phyloP scores from a whole-genome alignment of 352 stramenopile species.

The Phytophthora cryptogea region DNA sequence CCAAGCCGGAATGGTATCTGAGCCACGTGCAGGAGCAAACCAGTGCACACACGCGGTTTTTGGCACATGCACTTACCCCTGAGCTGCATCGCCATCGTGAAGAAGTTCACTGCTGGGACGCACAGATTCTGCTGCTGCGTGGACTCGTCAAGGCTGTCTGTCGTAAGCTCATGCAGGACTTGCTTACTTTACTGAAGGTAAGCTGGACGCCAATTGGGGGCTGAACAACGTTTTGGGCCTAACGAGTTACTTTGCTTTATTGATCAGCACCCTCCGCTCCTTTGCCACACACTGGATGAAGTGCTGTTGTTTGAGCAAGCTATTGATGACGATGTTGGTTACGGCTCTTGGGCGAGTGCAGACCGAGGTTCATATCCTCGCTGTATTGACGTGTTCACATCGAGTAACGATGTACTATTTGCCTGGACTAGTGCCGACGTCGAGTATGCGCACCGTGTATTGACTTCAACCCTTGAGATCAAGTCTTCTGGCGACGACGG shows the following conservation, averaged over 20 bases:
- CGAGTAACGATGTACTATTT: conserved; percentile 53
- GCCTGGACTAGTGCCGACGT: conserved; percentile 68
- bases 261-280: conserved; percentile 39
- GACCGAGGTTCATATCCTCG: conserved; percentile 53
- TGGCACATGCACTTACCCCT: conserved; percentile 45
- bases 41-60: conserved; percentile 47
- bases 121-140: conserved; percentile 61
- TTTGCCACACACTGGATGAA: conserved; percentile 81
- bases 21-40: conserved; percentile 65
- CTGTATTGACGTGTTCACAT: conserved; percentile 67
- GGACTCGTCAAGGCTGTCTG: conserved; percentile 45
- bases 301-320: conserved; percentile 71
- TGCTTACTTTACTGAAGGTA: conserved; percentile 51
- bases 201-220: conserved; percentile 1
- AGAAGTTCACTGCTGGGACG: conserved; percentile 58
- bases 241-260: not conserved
- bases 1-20: conserved; percentile 80
- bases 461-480: conserved; percentile 31
- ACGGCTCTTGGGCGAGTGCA: conserved; percentile 50
- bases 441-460: conserved; percentile 51
- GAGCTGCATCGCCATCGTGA: conserved; percentile 53
- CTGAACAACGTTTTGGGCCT: not conserved
- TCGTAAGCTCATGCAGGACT: conserved; percentile 56
- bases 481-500: conserved; percentile 3
- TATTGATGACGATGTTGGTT: conserved; percentile 67